phyloP scores from a whole-genome alignment of 495 filamentous ascomycete genomes.

The Penicillium cataractarum region DNA sequence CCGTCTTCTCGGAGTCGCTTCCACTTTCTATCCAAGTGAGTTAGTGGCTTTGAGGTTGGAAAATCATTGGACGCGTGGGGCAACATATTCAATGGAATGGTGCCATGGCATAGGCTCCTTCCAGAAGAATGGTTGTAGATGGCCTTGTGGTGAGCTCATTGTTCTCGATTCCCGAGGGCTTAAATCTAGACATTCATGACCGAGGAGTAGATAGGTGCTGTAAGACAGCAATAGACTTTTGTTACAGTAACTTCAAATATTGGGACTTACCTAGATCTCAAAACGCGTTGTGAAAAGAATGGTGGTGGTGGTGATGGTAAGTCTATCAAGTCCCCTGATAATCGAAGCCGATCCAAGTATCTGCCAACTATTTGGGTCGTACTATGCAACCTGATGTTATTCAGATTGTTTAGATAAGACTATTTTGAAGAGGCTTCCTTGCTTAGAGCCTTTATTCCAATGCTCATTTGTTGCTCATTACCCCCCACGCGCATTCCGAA shows the following conservation, averaged over 20 bases:
- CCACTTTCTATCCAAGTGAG: background rate
- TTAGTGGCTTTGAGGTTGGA: background rate
- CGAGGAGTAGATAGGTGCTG: background rate
- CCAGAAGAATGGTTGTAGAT: background rate
- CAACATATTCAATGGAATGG: background rate
- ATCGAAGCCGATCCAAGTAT: too few species aligned
- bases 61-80: background rate
- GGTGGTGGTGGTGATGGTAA: too few species aligned
- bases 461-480: background rate
- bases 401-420: too few species aligned
- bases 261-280: too few species aligned
- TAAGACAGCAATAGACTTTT: too few species aligned
- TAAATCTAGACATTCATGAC: background rate
- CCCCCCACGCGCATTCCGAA: background rate
- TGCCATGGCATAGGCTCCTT: background rate
- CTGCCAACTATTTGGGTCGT: too few species aligned
- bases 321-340: too few species aligned
- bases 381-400: too few species aligned
- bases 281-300: too few species aligned
- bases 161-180: background rate
- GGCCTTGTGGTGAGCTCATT: background rate
- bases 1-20: background rate
- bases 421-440: background rate
- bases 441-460: background rate
- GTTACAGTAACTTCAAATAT: too few species aligned